phyloP scores from a whole-genome alignment of 176 grass and related monocot genomes.

The Puya raimondii region DNA sequence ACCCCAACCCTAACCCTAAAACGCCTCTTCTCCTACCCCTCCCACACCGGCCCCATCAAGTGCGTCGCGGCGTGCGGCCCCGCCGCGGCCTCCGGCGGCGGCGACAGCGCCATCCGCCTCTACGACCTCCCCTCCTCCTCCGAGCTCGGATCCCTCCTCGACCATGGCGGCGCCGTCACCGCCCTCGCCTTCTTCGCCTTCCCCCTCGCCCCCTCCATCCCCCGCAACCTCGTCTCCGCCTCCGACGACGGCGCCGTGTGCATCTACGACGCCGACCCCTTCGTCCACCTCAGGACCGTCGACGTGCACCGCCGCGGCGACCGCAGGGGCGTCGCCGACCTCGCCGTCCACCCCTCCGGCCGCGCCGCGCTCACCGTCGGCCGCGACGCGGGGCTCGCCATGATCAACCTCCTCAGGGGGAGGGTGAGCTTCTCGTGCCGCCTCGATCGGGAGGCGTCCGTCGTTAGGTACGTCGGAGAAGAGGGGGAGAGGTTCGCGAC shows the following conservation, averaged over 20 bases:
- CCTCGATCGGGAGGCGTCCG: slow-evolving; percentile 45
- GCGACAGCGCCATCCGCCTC: slow-evolving; percentile 67
- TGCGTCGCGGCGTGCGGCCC: slow-evolving; percentile 43
- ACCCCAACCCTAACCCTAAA: slow-evolving; percentile 28
- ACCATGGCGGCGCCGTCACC: slow-evolving; percentile 61
- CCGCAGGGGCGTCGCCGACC: slow-evolving; percentile 27
- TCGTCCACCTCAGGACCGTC: slow-evolving; percentile 54
- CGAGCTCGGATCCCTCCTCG: slow-evolving; percentile 68
- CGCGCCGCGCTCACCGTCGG: slow-evolving; percentile 63
- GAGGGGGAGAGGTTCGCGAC: slow-evolving; percentile 42
- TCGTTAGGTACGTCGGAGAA: slow-evolving; percentile 32
- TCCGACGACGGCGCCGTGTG: slow-evolving; percentile 68
- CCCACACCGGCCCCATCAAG: slow-evolving; percentile 69
- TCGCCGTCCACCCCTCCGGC: slow-evolving; percentile 65
- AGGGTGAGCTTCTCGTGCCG: slow-evolving; percentile 67
- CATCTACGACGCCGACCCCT: slow-evolving; percentile 76
- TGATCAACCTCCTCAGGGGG: slow-evolving; percentile 67
- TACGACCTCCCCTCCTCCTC: slow-evolving; percentile 62
- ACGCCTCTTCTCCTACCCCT: slow-evolving; percentile 69
- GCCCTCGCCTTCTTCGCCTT: slow-evolving; percentile 66
- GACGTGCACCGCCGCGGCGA: slow-evolving; percentile 9
- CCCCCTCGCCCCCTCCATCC: slow-evolving; percentile 38
- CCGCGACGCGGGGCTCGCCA: slow-evolving; percentile 40
- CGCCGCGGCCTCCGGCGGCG: slow-evolving; percentile 45
- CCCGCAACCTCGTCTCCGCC: slow-evolving; percentile 77